These are phyloP conservation scores for Aspergillus ibericus DNA, from an alignment of 2,329 filamentous ascomycete genomes.

Conservation along the genomic window DNA sequence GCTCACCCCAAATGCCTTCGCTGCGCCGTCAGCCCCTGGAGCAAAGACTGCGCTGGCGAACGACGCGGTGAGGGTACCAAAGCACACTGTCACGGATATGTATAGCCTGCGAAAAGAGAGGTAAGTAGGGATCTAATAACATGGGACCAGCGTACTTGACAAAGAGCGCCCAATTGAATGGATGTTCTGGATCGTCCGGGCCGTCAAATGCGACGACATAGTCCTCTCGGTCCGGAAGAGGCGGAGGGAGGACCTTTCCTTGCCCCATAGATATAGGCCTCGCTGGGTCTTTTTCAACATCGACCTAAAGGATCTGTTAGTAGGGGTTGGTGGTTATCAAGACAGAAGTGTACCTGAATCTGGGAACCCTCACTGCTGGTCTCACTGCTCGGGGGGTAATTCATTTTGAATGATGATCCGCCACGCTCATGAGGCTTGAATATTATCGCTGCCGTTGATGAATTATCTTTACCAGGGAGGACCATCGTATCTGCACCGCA, in stretches of 20 bases:
- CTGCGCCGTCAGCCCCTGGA: conserved; percentile 58
- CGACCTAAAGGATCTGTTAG: background rate
- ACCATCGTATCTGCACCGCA: too few species aligned
- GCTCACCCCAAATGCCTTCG: conserved; percentile 47
- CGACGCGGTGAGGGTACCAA: conserved; percentile 51
- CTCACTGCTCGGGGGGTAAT: background rate
- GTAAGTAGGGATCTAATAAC: background rate
- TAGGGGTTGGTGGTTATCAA: background rate
- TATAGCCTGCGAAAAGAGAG: conserved; percentile 16
- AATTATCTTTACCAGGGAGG: too few species aligned
- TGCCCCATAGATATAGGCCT: conserved; percentile 10
- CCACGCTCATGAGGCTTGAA: too few species aligned
- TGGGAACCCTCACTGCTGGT: background rate
- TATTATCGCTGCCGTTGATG: too few species aligned
- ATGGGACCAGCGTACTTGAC: conserved; percentile 41
- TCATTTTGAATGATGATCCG: background rate
- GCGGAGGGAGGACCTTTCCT: conserved; percentile 50
- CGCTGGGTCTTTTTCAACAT: background rate
- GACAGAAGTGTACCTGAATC: background rate
- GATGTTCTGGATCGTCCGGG: conserved; percentile 49
- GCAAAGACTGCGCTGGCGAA: conserved; percentile 65
- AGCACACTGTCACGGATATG: conserved; percentile 30
- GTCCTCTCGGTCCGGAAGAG: conserved; percentile 48
- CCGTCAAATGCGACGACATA: conserved; percentile 57
- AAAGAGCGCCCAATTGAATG: conserved; percentile 52